These are phyloP conservation scores for Botrytis porri DNA, from an alignment of 2,329 filamentous ascomycete genomes.

Conservation along the genomic window DNA sequence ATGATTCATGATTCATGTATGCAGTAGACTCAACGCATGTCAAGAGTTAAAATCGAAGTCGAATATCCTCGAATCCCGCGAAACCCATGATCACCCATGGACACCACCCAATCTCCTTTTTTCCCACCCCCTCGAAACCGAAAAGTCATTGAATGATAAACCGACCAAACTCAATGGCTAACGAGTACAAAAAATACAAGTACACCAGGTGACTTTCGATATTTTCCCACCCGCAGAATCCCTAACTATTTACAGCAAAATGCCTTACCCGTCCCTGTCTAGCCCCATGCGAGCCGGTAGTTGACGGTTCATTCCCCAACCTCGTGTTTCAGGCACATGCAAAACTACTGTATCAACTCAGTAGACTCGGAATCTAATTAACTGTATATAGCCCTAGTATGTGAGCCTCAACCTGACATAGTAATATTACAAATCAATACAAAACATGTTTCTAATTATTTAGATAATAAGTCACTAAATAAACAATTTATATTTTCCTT, in stretches of 20 bases:
- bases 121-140: background rate
- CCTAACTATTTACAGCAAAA: background rate
- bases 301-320: constrained; percentile 5
- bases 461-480: no score
- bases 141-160: background rate
- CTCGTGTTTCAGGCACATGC: background rate
- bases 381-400: no score
- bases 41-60: background rate
- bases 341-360: no score
- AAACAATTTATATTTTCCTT: no score
- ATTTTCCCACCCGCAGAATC: constrained; percentile 6
- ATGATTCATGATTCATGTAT: background rate
- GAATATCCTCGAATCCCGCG: background rate
- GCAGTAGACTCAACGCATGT: background rate
- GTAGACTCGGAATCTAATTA: no score
- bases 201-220: background rate
- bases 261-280: background rate
- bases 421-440: no score
- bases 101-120: background rate
- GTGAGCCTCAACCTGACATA: no score
- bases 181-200: background rate
- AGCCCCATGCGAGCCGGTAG: constrained; percentile 1
- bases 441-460: no score
- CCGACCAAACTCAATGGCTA: background rate
- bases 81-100: background rate